Base-by-base conservation (phyloP, 2,329 filamentous ascomycete species). In the Talaromyces sp. region DNA sequence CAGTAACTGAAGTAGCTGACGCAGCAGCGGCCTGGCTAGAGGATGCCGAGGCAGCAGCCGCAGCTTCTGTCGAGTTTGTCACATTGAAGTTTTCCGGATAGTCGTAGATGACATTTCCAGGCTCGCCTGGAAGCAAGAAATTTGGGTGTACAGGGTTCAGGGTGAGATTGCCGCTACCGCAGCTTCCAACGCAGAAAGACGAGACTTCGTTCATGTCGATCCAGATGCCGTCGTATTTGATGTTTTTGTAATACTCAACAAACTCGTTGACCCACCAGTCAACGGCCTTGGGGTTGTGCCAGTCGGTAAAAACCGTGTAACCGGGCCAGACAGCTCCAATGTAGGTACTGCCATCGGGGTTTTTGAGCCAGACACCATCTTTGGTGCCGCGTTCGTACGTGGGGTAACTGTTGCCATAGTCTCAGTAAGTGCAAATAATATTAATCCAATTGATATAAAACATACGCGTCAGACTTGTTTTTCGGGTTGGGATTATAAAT, bases 1-100 rank as follows among this genome's bases (percentile, higher is more conserved):
- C 50, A 0, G 70, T 62, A n/a, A 66, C 64, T 38, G 70, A 66
- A n/a, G 72, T 64, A 11, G 74, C 74, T 54, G 69, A 50, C 75
- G 43, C 19, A 55, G 70, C 78, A 50, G 75, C 78, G 21, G 73
- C 79, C 66, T 86, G 83, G 43, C 78, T 81, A 0, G 80, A 77
- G 2, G 82, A 79, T 6, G 80, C 80, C 0, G 84, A 78, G 1
- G 83, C 82, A 0, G 82, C 86, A 0, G 82, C 80, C 0, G 85
- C 80, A 1, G 86, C 86, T 69, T 90, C 87, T 0, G 87, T 89
- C 1, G 81, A 74, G 68, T 91, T 91, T 17, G 86, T 89, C 52
- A 85, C 65, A 59, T 88, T 84, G 76, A 91, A 91, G 6, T 81
- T 83, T 71, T 91, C 88, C 0, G 89, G 89, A 62, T 88, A 90